Evolutionary conservation across 208 protist genomes (phyloP).

Genomic region (Leptomonas seymouri): DNA sequence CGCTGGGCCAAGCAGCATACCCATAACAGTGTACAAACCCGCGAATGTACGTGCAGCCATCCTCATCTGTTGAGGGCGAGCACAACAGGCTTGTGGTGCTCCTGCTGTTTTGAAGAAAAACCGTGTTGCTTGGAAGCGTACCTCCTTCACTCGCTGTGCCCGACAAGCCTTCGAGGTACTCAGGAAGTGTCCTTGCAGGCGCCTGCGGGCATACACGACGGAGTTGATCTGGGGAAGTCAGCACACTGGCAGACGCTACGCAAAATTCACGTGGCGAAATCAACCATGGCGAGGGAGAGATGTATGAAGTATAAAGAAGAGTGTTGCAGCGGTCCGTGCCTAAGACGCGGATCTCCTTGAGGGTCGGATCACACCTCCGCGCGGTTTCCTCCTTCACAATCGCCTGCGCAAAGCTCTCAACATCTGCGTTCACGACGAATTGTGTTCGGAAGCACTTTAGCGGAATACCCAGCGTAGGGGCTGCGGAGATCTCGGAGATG

Average conservation of each 20-base stretch:
- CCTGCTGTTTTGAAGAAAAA: slow-evolving; percentile 41
- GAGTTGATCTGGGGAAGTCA: slow-evolving; percentile 17
- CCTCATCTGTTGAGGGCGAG: not conserved
- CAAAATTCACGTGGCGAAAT: slow-evolving; percentile 55
- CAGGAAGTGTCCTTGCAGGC: not conserved
- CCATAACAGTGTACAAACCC: slow-evolving; percentile 46
- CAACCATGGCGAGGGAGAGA: slow-evolving; percentile 34
- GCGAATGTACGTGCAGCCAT: slow-evolving; percentile 22
- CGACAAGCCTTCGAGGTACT: not conserved
- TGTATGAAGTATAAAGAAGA: slow-evolving; percentile 50
- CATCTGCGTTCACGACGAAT: slow-evolving; percentile 16
- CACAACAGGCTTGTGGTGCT: slow-evolving; percentile 8
- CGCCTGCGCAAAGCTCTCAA: slow-evolving; percentile 23
- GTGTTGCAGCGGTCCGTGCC: slow-evolving; percentile 8
- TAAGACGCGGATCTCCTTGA: slow-evolving; percentile 36
- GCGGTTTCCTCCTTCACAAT: slow-evolving; percentile 16
- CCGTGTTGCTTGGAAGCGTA: not conserved
- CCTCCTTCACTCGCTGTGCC: not conserved
- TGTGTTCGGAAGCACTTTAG: slow-evolving; percentile 37
- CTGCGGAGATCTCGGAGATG: slow-evolving; percentile 13
- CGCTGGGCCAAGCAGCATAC: slow-evolving; percentile 32
- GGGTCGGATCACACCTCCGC: slow-evolving; percentile 26
- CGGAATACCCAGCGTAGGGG: slow-evolving; percentile 14
- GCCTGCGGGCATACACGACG: not conserved
- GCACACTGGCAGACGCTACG: slow-evolving; percentile 18